These are phyloP conservation scores for Dillenia suffruticosa DNA, from an alignment of 164 flowering plant species.

Conservation along the genomic window DNA sequence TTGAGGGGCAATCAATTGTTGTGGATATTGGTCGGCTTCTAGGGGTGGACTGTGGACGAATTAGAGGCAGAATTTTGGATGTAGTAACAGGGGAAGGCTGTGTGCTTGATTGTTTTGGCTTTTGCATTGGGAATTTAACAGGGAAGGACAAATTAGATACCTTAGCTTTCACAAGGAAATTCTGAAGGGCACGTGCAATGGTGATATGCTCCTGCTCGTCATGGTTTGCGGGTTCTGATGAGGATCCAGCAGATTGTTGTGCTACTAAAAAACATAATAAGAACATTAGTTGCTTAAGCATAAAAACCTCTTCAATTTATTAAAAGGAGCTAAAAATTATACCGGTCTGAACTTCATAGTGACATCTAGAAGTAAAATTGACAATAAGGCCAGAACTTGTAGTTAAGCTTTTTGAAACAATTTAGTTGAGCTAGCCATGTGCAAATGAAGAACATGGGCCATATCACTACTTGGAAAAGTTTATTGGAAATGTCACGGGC, in stretches of 20 bases:
- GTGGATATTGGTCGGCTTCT: conserved; percentile 29
- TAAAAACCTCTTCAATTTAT: too few species aligned
- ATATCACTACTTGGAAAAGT: too few species aligned
- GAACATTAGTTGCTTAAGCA: not conserved
- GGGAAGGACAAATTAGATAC: conserved; percentile 45
- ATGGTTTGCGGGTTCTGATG: conserved; percentile 59
- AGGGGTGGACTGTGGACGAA: conserved; percentile 50
- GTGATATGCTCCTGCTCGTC: conserved; percentile 91
- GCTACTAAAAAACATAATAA: conserved; percentile 50
- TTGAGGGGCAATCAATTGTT: conserved; percentile 16
- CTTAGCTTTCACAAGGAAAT: conserved; percentile 69
- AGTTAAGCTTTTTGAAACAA: too few species aligned
- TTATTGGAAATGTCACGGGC: too few species aligned
- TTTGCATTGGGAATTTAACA: conserved; percentile 44
- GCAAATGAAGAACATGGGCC: too few species aligned
- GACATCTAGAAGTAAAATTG: too few species aligned
- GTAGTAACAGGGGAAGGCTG: conserved; percentile 53
- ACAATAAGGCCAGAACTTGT: too few species aligned
- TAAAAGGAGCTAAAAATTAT: too few species aligned
- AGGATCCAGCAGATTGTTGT: conserved; percentile 55
- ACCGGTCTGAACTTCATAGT: too few species aligned
- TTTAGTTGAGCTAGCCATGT: too few species aligned
- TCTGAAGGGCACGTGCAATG: conserved; percentile 75
- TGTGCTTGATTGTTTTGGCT: conserved; percentile 52
- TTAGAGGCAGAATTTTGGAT: conserved; percentile 82